A percentile compares a stretch with the other conserved stretches of the same genome.
Conservation (phyloP, 768 basidiomycete species). For the Tylopilus vinaceipallidus region DNA sequence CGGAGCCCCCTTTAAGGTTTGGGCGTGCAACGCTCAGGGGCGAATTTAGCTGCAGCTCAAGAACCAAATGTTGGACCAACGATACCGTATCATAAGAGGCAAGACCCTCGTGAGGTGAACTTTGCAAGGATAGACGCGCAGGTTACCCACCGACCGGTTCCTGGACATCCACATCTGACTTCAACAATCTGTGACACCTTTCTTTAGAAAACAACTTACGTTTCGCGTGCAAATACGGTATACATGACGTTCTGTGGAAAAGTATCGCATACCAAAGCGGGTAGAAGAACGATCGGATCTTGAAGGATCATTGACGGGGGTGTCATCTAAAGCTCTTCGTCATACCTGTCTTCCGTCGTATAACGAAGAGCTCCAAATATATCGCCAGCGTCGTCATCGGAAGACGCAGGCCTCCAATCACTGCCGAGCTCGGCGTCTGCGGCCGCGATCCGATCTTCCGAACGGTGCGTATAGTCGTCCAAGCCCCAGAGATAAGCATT, state of each 20-base stretch:
- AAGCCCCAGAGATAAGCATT: conserved; percentile 13
- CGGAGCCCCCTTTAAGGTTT: too few species aligned
- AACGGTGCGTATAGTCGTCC: conserved; percentile 14
- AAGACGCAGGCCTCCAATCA: conserved; percentile 45
- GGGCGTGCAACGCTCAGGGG: background rate
- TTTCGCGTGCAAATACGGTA: conserved; percentile 1
- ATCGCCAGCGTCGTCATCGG: conserved; percentile 21
- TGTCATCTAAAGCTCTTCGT: conserved; percentile 28
- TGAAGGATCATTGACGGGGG: background rate
- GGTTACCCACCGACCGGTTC: background rate
- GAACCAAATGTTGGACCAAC: conserved; percentile 16
- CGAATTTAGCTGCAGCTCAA: background rate
- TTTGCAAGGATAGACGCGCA: too few species aligned
- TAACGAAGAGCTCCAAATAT: conserved; percentile 16
- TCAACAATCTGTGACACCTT: background rate
- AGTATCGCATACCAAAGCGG: background rate
- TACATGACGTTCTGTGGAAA: conserved; percentile 2
- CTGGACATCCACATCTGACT: background rate
- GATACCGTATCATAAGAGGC: conserved; percentile 22
- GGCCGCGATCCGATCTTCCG: conserved; percentile 5
- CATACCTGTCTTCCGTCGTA: conserved; percentile 25
- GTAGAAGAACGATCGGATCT: conserved; percentile 1
- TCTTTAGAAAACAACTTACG: conserved; percentile 4
- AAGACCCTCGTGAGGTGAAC: background rate
- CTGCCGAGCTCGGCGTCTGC: conserved; percentile 39